Percentiles rank a stretch among this genome's conserved stretches.
Evolutionary conservation across 305 asterid species (phyloP).

Genomic region (Petunia hybrid): DNA sequence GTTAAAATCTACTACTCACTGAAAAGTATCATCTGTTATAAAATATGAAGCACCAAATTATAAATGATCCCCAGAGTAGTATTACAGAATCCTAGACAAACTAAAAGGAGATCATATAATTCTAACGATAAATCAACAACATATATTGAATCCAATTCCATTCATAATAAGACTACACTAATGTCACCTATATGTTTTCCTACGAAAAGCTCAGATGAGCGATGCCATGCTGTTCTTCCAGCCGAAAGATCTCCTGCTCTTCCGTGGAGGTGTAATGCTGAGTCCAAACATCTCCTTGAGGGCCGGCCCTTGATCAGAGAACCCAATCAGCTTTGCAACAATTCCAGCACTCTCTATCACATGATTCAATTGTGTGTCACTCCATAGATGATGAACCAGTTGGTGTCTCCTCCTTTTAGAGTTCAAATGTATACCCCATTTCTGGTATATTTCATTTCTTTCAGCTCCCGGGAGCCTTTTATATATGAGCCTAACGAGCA

Average conservation of each 20-base stretch:
- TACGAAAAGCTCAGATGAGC: constrained; percentile 50
- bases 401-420: constrained; percentile 69
- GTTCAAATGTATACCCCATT: constrained; percentile 65
- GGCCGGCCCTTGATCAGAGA: constrained; percentile 72
- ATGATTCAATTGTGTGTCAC: constrained; percentile 52
- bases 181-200: constrained; percentile 6
- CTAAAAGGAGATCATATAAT: constrained; percentile 17
- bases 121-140: constrained; percentile 5
- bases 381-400: constrained; percentile 68
- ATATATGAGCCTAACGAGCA: constrained; percentile 63
- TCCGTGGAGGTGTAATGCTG: constrained; percentile 83
- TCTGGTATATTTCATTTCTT: constrained; percentile 53
- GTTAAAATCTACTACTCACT: neutral
- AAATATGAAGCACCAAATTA: constrained; percentile 5
- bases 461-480: constrained; percentile 61
- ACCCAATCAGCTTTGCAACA: constrained; percentile 83
- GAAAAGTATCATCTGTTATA: neutral
- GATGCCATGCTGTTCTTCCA: constrained; percentile 80
- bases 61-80: constrained; percentile 1
- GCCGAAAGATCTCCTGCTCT: constrained; percentile 70
- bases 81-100: constrained; percentile 7
- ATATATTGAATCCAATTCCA: constrained; percentile 12
- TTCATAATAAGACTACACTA: constrained; percentile 13
- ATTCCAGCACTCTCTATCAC: constrained; percentile 72
- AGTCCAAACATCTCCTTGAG: constrained; percentile 96